Conservation (phyloP, 2,329 filamentous ascomycete genomes). For the Cyphellophora europaea region DNA sequence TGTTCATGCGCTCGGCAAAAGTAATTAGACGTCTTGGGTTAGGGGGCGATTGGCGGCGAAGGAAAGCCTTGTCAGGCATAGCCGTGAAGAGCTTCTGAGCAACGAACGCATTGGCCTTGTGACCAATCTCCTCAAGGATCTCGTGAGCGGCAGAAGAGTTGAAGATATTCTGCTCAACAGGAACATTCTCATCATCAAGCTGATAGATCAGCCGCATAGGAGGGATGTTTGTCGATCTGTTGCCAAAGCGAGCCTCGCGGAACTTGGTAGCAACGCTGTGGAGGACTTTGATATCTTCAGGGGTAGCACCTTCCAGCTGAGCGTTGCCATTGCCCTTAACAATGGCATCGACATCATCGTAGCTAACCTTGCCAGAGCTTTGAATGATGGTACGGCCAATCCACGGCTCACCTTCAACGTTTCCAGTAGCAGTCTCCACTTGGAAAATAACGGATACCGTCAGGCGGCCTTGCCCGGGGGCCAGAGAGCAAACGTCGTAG, state of each 20-base stretch:
- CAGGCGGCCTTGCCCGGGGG: constrained; percentile 79
- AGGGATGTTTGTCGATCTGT: constrained; percentile 68
- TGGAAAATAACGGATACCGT: constrained; percentile 90
- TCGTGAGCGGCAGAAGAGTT: constrained; percentile 82
- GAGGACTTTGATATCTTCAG: constrained; percentile 71
- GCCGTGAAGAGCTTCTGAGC: constrained; percentile 72
- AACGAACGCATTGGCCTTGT: constrained; percentile 85
- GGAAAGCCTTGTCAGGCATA: constrained; percentile 82
- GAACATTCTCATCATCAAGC: constrained; percentile 95
- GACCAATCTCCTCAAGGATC: constrained; percentile 87
- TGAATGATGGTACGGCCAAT: constrained; percentile 90
- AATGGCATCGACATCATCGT: constrained; percentile 73
- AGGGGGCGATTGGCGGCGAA: constrained; percentile 76
- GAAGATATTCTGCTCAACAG: constrained; percentile 93
- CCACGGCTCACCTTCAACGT: constrained; percentile 82
- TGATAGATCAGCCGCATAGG: constrained; percentile 84
- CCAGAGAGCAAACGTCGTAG: constrained; percentile 77
- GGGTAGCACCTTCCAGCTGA: constrained; percentile 55
- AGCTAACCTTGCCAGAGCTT: constrained; percentile 75
- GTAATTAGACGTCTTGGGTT: constrained; percentile 82
- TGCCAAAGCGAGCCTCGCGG: constrained; percentile 75
- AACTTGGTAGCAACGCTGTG: constrained; percentile 80
- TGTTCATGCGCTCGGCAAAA: constrained; percentile 86
- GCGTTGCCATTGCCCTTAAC: constrained; percentile 55
- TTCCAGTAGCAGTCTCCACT: constrained; percentile 72